These are phyloP conservation scores for Syncephalis plumigaleata DNA, from an alignment of 371 early-diverging fungal species.

Conservation along the genomic window DNA sequence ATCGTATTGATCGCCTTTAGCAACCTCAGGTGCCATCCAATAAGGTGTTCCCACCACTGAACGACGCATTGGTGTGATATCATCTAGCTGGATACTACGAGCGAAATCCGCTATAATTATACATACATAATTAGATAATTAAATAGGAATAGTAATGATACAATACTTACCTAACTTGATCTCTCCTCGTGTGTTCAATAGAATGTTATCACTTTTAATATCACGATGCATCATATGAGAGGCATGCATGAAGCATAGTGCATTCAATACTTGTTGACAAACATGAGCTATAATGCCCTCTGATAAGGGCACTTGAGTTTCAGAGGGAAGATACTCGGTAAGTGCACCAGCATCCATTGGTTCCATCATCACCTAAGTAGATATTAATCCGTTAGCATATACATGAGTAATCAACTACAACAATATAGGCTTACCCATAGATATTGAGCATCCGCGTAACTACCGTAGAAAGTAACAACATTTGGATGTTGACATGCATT, in stretches of 20 bases:
- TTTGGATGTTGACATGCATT: constrained; percentile 48
- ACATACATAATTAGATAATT: neutral
- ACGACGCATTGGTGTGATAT: neutral
- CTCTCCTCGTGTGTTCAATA: constrained; percentile 69
- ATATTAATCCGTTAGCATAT: constrained; percentile 39
- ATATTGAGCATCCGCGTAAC: constrained; percentile 34
- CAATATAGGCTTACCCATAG: constrained; percentile 19
- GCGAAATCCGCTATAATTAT: neutral
- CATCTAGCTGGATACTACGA: neutral
- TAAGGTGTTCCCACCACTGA: constrained; percentile 73
- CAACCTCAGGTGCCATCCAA: constrained; percentile 88
- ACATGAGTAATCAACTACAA: no score
- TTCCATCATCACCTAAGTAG: constrained; percentile 91
- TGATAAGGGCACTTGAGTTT: constrained; percentile 30
- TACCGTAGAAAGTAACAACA: constrained; percentile 49
- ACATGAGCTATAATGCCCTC: no score
- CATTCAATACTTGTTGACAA: no score
- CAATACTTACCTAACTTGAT: constrained; percentile 67
- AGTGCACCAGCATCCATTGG: constrained; percentile 93
- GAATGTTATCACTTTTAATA: constrained; percentile 90
- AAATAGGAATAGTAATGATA: neutral
- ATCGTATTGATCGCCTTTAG: constrained; percentile 75
- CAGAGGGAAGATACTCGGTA: constrained; percentile 86
- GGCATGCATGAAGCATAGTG: constrained; percentile 34
- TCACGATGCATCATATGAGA: constrained; percentile 92